Evolutionary conservation across 441 rosid genomes (phyloP).

Genomic region (Jatropha podagrica): DNA sequence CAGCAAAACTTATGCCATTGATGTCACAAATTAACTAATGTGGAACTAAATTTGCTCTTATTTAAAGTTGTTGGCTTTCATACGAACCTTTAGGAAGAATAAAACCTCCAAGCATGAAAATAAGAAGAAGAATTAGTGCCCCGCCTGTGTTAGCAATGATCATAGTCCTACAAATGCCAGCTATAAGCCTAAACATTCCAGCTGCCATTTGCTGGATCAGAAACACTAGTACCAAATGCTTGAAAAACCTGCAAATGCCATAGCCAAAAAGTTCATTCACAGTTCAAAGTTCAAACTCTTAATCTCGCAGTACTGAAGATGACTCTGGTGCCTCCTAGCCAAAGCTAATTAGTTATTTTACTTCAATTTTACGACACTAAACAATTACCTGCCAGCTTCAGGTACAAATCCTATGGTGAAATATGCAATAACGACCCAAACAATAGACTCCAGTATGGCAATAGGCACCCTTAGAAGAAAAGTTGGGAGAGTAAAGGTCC

Average conservation of each 20-base stretch:
- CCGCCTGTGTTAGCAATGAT: constrained; percentile 70
- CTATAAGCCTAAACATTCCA: constrained; percentile 57
- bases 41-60: background rate
- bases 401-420: constrained; percentile 68
- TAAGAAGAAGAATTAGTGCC: constrained; percentile 44
- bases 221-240: constrained; percentile 53
- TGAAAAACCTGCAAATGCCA: constrained; percentile 52
- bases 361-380: background rate
- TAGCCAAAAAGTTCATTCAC: background rate
- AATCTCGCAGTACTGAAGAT: too few species aligned
- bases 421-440: constrained; percentile 64
- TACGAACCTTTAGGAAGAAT: constrained; percentile 57
- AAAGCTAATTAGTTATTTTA: too few species aligned
- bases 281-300: background rate
- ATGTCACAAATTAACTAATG: background rate
- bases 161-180: constrained; percentile 66
- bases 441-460: constrained; percentile 57
- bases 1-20: background rate
- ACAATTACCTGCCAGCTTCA: constrained; percentile 55
- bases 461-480: constrained; percentile 57
- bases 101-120: constrained; percentile 80
- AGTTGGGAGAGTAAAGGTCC: constrained; percentile 71
- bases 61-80: background rate
- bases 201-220: constrained; percentile 75
- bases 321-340: too few species aligned